These are phyloP conservation scores for Pichia eremophila DNA, from an alignment of 805 yeast species.

Conservation along the genomic window DNA sequence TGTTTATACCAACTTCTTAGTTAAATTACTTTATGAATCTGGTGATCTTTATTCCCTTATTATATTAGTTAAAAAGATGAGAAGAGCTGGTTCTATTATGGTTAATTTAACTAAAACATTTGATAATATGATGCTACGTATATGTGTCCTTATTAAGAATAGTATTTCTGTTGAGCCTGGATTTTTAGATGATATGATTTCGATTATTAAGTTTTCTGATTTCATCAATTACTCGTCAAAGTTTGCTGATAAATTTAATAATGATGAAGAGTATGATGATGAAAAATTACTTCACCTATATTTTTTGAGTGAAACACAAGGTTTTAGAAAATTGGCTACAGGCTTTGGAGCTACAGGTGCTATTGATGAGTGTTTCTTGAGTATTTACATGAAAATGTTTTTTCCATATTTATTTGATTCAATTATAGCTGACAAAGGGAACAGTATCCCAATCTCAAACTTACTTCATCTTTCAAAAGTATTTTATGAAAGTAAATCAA, in stretches of 20 bases:
- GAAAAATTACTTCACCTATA: slow-evolving; percentile 32
- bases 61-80: slow-evolving; percentile 58
- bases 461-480: not conserved
- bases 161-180: slow-evolving; percentile 33
- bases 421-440: not conserved
- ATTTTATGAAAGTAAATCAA: not conserved
- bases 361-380: slow-evolving; percentile 64
- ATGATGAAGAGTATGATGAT: slow-evolving; percentile 27
- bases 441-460: not conserved
- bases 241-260: slow-evolving; percentile 21
- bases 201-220: slow-evolving; percentile 33
- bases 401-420: slow-evolving; percentile 14
- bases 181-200: slow-evolving; percentile 44
- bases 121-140: slow-evolving; percentile 48
- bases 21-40: slow-evolving; percentile 42
- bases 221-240: slow-evolving; percentile 33
- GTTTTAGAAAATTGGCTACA: slow-evolving; percentile 61
- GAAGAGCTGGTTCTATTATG: slow-evolving; percentile 74
- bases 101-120: slow-evolving; percentile 52
- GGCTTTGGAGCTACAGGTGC: slow-evolving; percentile 73
- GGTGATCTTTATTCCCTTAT: slow-evolving; percentile 53
- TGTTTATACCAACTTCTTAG: slow-evolving; percentile 57
- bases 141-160: slow-evolving; percentile 43
- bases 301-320: slow-evolving; percentile 42
- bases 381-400: slow-evolving; percentile 47